These are phyloP conservation scores for Hanseniaspora osmophila DNA, from an alignment of 805 yeast species.

Conservation along the genomic window DNA sequence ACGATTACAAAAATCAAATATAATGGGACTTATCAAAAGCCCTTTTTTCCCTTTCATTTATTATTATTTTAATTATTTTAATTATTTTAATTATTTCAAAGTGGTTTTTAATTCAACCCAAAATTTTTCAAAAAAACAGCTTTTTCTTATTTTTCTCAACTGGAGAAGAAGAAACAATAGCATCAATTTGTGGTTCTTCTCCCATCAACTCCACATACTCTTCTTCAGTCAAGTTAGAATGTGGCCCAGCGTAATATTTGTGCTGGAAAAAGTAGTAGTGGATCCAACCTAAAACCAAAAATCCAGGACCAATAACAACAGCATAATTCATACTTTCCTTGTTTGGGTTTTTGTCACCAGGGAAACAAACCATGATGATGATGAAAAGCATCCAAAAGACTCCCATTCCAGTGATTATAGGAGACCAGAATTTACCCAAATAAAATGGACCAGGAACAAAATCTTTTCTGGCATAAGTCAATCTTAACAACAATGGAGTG, in stretches of 20 bases:
- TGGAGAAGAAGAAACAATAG: conserved; percentile 6
- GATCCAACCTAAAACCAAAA: conserved; percentile 38
- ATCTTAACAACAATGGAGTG: conserved; percentile 22
- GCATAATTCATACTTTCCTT: conserved; percentile 53
- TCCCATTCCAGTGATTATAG: conserved; percentile 32
- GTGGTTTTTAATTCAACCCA: no score
- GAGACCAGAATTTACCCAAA: conserved; percentile 36
- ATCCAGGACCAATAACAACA: conserved; percentile 45
- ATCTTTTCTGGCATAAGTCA: conserved; percentile 31
- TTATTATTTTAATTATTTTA: no score
- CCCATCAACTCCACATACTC: conserved; percentile 16
- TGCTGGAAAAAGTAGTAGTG: conserved; percentile 42
- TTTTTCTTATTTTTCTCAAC: conserved; percentile 1
- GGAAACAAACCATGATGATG: conserved; percentile 47
- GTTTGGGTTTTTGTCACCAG: conserved; percentile 19
- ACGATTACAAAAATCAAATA: no score
- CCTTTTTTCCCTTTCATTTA: no score
- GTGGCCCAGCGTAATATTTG: conserved; percentile 45
- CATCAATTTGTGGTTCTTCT: conserved; percentile 10
- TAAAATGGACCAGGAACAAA: conserved; percentile 53
- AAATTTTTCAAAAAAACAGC: no score
- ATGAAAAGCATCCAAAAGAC: conserved; percentile 35
- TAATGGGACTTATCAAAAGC: no score
- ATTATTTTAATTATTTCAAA: no score
- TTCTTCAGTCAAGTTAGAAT: conserved; percentile 12